Evolutionary conservation across 768 basidiomycete genomes (phyloP).

Genomic region (Hemileccinum rubropunctum): DNA sequence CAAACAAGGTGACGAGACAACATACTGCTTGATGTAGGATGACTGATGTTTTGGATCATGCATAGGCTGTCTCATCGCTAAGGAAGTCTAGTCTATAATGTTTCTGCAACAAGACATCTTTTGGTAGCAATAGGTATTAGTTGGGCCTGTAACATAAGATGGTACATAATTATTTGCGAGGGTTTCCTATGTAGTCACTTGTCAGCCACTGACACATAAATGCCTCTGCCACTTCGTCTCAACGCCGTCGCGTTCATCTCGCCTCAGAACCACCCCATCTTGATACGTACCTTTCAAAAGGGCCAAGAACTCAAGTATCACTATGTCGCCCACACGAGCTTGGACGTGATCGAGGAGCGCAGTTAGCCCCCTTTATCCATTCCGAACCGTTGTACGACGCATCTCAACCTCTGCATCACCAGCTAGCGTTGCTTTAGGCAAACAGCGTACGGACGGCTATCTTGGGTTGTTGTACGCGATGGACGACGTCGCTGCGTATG

Average conservation of each 20-base stretch:
- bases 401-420: neutral
- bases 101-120: too few species aligned
- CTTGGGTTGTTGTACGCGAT: slow-evolving; percentile 85
- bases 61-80: slow-evolving; percentile 15
- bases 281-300: slow-evolving; percentile 69
- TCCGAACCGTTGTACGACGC: neutral
- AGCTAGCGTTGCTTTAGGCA: slow-evolving; percentile 43
- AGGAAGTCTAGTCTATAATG: too few species aligned
- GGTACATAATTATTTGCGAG: too few species aligned
- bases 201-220: neutral
- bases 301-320: slow-evolving; percentile 77
- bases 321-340: slow-evolving; percentile 85
- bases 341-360: slow-evolving; percentile 92
- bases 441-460: slow-evolving; percentile 75
- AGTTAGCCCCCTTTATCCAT: slow-evolving; percentile 45
- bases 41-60: slow-evolving; percentile 2
- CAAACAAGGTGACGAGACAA: slow-evolving; percentile 41
- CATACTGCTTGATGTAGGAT: neutral
- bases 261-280: slow-evolving; percentile 73
- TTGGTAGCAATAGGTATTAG: too few species aligned
- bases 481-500: slow-evolving; percentile 92
- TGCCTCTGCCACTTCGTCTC: slow-evolving; percentile 68
- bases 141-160: too few species aligned
- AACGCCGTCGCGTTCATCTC: slow-evolving; percentile 87
- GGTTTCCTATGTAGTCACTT: neutral